Conservation (phyloP, 495 filamentous ascomycete species). For the Penicillium lagena region DNA sequence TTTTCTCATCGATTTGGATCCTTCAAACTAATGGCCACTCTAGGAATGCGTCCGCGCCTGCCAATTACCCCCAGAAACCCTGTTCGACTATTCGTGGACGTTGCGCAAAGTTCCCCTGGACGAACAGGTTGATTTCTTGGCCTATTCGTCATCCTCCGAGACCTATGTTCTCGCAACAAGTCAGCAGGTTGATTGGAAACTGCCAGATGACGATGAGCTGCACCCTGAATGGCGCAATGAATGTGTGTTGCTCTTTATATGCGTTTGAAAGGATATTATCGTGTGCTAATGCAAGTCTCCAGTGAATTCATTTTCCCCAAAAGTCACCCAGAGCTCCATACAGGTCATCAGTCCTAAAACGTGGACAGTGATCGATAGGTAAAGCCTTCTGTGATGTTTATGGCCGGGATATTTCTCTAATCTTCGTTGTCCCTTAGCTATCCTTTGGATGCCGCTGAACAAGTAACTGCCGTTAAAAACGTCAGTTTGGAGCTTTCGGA, state of each 20-base stretch:
- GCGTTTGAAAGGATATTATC: too few species aligned
- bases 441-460: constrained; percentile 62
- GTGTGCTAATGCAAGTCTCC: constrained; percentile 9
- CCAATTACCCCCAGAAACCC: constrained; percentile 55
- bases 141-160: constrained; percentile 66
- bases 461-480: constrained; percentile 71
- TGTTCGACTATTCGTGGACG: constrained; percentile 66
- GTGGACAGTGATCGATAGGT: constrained; percentile 70
- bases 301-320: constrained; percentile 58
- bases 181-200: constrained; percentile 58
- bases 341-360: constrained; percentile 70
- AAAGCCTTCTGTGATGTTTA: constrained; percentile 11
- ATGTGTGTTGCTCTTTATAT: constrained; percentile 23
- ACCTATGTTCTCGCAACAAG: constrained; percentile 74
- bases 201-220: constrained; percentile 78
- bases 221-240: constrained; percentile 75
- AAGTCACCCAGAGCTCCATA: constrained; percentile 57
- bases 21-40: constrained; percentile 10
- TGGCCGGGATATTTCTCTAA: not conserved
- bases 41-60: constrained; percentile 59
- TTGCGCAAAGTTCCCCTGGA: constrained; percentile 61
- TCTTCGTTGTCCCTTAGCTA: constrained; percentile 20
- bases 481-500: constrained; percentile 87
- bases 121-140: constrained; percentile 63
- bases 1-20: not conserved